Evolutionary conservation across 768 basidiomycete genomes (phyloP).

Genomic region (Leccinum broughii): DNA sequence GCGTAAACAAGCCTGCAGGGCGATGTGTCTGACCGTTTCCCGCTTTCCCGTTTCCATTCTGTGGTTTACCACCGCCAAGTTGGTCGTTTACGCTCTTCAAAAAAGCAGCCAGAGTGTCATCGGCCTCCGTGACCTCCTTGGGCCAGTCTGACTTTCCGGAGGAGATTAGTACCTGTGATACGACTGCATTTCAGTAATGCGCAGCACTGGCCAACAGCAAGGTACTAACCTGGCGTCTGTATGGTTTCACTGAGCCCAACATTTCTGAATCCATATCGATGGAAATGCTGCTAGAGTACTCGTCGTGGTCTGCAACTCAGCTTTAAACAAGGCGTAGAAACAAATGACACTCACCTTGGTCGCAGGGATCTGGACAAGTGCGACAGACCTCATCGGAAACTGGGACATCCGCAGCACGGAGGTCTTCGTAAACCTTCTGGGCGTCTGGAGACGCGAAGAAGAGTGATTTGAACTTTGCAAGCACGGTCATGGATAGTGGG

Average conservation of each 20-base stretch:
- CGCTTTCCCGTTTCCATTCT: not conserved
- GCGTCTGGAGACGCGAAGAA: slow-evolving; percentile 28
- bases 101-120: slow-evolving; percentile 68
- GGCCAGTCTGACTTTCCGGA: slow-evolving; percentile 92
- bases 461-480: slow-evolving; percentile 28
- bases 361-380: slow-evolving; percentile 75
- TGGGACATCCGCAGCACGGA: slow-evolving; percentile 62
- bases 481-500: slow-evolving; percentile 21
- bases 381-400: slow-evolving; percentile 68
- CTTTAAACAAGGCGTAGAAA: slow-evolving; percentile 31
- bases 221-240: slow-evolving; percentile 70
- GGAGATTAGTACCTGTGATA: slow-evolving; percentile 74
- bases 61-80: slow-evolving; percentile 15
- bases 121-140: slow-evolving; percentile 70
- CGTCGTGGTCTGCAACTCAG: slow-evolving; percentile 58
- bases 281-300: slow-evolving; percentile 70
- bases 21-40: slow-evolving; percentile 9
- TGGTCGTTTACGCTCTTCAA: slow-evolving; percentile 33
- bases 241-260: slow-evolving; percentile 85
- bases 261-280: slow-evolving; percentile 80
- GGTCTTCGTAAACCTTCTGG: slow-evolving; percentile 46
- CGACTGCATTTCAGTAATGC: not conserved
- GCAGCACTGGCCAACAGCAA: not conserved
- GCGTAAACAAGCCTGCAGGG: slow-evolving; percentile 56
- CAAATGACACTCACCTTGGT: slow-evolving; percentile 49